Percentiles rank a stretch among this genome's conserved stretches.
phyloP scores from a whole-genome alignment of 805 yeast species.

The Yueomyces sinensis region DNA sequence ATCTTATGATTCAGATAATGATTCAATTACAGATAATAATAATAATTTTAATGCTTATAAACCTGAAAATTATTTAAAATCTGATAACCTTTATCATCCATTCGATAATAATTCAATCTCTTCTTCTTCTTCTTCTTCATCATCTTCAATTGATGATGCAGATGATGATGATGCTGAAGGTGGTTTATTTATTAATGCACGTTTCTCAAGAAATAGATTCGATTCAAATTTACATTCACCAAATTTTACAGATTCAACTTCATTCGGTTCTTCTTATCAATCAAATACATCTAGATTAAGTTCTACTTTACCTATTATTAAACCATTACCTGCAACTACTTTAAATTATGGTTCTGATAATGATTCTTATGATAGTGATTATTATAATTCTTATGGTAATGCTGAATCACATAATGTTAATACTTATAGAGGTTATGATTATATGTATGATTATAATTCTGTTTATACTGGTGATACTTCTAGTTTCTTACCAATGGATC shows the following conservation, averaged over 20 bases:
- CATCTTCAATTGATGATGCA: conserved; percentile 10
- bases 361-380: conserved; percentile 29
- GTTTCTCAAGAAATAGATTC: conserved; percentile 19
- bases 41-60: conserved; percentile 2
- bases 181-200: conserved; percentile 21
- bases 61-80: conserved; percentile 3
- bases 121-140: not conserved
- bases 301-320: conserved; percentile 40
- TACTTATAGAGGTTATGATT: conserved; percentile 63
- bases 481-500: conserved; percentile 22
- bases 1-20: conserved; percentile 20
- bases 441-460: conserved; percentile 67
- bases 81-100: not conserved
- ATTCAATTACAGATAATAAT: conserved; percentile 8
- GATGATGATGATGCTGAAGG: conserved; percentile 23
- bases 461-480: conserved; percentile 46
- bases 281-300: conserved; percentile 1
- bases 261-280: conserved; percentile 10
- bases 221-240: conserved; percentile 16
- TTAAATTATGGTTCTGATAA: conserved; percentile 65
- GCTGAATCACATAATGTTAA: conserved; percentile 61
- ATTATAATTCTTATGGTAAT: conserved; percentile 31
- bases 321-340: conserved; percentile 74
- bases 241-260: conserved; percentile 13
- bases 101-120: conserved; percentile 3